Base-by-base conservation (phyloP, 306 rosid species). In the Cicer yamashitae region DNA sequence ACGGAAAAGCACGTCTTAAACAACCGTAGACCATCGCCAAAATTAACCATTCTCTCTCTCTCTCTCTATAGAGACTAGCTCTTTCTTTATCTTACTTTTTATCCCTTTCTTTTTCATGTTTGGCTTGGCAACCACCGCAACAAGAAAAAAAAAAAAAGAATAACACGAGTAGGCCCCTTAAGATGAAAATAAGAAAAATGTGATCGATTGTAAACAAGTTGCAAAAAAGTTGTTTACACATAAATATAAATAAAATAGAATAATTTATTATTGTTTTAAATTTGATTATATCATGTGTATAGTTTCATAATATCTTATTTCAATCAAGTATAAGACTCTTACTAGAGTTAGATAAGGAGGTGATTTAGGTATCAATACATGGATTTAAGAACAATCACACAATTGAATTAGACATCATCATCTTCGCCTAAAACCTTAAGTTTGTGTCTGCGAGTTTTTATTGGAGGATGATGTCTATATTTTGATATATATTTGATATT, bases 101-200 rank as follows among this genome's bases (percentile, higher is more conserved):
- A 48, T 75, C 53, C 80, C 85, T 80, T 40, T 77, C 87, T 54
- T 66, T 84, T 82, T 75, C 80, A 80, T 70, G 72, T 82, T 66
- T 70, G 67, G 82, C 87, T 43, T 83, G 66, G 80, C 93, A 91
- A 86, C 94, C 92, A 89, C 89, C 91, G 57, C 84, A 73, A 84
- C 85, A 81, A 84, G 76, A n/a, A n/a, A 82, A 79, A 54, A 63
- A 59, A n/a, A n/a, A n/a, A 62, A 30, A 38, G 18, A 85, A 80
- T 60, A 14, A 46, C 43, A 7, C 7, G 45, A 48, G 79, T 79
- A 76, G 81, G 82, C 62, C 83, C 85, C 79, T 10, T 77, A 3
- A 13, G 69, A 79, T 79, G 75, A 71, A 81, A 85, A 83, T 63
- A 52, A 56, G 87, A 77, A 79, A 81, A 81, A 84, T 74, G 85